Conservation (phyloP, 2,329 filamentous ascomycete genomes). For the Aspergillus sp. region DNA sequence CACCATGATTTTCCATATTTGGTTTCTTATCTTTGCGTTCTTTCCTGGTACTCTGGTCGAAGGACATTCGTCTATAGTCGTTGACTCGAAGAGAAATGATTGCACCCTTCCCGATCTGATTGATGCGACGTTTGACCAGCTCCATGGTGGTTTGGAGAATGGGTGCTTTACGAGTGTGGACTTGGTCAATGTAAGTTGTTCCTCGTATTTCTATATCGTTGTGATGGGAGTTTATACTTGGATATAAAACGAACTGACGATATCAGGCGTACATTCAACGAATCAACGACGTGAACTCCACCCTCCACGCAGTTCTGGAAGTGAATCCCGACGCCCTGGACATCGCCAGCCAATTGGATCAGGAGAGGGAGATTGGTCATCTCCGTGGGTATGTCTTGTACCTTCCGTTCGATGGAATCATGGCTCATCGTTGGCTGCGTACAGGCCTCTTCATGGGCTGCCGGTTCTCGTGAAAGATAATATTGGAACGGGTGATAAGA, state of each 20-base stretch:
- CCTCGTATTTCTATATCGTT: neutral
- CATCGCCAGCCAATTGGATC: conserved; percentile 51
- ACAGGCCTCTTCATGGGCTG: conserved; percentile 57
- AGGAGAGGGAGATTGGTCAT: conserved; percentile 48
- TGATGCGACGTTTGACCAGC: conserved; percentile 53
- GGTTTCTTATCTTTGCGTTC: neutral
- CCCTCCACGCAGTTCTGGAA: conserved; percentile 54
- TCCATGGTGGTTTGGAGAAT: conserved; percentile 49
- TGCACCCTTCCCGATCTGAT: conserved; percentile 43
- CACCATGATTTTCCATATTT: neutral
- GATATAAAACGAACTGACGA: neutral
- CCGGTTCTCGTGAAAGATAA: conserved; percentile 68
- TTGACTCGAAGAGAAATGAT: neutral
- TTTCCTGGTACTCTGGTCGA: neutral
- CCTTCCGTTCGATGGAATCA: neutral
- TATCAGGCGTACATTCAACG: conserved; percentile 51
- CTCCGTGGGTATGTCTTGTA: conserved; percentile 40
- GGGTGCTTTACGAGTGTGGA: conserved; percentile 58
- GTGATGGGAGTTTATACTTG: no score
- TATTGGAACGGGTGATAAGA: conserved; percentile 61
- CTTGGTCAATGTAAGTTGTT: conserved; percentile 45
- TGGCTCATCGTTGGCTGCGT: neutral
- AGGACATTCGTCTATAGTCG: no score
- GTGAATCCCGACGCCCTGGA: conserved; percentile 55
- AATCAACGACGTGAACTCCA: conserved; percentile 54